Conservation (phyloP, 768 basidiomycete species). For the Sarcomyxa edulis region DNA sequence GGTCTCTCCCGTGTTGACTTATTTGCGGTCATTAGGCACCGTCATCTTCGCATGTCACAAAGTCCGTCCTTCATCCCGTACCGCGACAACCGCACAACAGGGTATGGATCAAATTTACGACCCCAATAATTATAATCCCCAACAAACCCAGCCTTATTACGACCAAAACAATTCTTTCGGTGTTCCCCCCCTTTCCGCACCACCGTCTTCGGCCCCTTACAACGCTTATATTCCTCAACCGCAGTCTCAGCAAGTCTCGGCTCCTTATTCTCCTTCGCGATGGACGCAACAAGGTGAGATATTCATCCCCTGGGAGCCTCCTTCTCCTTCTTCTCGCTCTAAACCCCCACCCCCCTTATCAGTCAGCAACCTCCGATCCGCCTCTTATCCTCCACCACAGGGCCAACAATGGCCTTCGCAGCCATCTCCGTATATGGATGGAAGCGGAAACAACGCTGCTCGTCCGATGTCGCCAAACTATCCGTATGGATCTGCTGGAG, state of each 20-base stretch:
- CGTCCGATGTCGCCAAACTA: conserved; percentile 12
- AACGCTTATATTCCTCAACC: conserved; percentile 28
- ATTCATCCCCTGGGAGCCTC: conserved; percentile 8
- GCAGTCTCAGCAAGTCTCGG: conserved; percentile 19
- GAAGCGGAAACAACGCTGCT: conserved; percentile 8
- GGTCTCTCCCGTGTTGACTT: not conserved
- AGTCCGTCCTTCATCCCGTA: conserved; percentile 41
- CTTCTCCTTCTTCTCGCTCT: conserved; percentile 23
- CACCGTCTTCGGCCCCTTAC: conserved; percentile 24
- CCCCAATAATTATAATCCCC: conserved; percentile 26
- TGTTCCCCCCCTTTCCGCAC: conserved; percentile 32
- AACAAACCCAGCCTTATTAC: conserved; percentile 35
- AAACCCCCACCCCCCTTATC: conserved; percentile 21
- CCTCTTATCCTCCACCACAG: conserved; percentile 17
- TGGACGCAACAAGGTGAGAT: conserved; percentile 33
- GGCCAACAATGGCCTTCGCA: conserved; percentile 39
- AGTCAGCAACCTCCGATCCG: conserved; percentile 25
- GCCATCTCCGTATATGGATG: conserved; percentile 23
- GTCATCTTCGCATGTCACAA: conserved; percentile 76
- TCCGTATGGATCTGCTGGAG: conserved; percentile 30
- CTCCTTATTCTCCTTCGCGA: conserved; percentile 34
- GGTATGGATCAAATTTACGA: conserved; percentile 46
- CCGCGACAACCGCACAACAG: conserved; percentile 31
- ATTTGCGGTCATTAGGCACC: conserved; percentile 41
- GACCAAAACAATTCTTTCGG: conserved; percentile 31